Evolutionary conservation across 257 asterid species (phyloP).

Genomic region (Mitragyna speciosa): DNA sequence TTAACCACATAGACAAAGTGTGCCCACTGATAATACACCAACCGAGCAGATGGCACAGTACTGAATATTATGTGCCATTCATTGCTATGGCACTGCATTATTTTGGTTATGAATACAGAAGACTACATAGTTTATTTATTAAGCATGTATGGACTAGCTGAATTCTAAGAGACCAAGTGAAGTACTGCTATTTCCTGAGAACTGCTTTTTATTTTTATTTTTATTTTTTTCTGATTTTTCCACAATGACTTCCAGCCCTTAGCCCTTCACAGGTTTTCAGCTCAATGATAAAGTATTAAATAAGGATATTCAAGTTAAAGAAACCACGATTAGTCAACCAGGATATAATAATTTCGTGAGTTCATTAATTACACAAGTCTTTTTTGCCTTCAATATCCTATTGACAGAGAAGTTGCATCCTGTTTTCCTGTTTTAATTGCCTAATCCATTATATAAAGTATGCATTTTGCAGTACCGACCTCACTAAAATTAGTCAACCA

Average conservation of each 20-base stretch:
- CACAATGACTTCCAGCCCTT: not conserved
- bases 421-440: not conserved
- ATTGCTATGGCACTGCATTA: no score
- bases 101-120: no score
- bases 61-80: no score
- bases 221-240: not conserved
- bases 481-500: not conserved
- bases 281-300: not conserved
- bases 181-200: not conserved
- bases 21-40: no score
- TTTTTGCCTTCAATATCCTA: no score
- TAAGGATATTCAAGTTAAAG: not conserved
- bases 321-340: not conserved
- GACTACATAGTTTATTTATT: not conserved
- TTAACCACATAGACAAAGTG: no score
- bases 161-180: no score
- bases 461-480: not conserved
- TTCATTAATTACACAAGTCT: not conserved
- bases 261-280: not conserved
- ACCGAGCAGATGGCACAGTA: no score
- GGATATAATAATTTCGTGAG: not conserved
- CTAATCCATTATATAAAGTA: not conserved
- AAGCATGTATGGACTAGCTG: not conserved
- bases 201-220: no score
- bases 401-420: not conserved